Evolutionary conservation across 139 green algal genomes (phyloP), one percentile per base, ranked within the genome.

Genomic region (Chlamydomonas sphaeroides): DNA sequence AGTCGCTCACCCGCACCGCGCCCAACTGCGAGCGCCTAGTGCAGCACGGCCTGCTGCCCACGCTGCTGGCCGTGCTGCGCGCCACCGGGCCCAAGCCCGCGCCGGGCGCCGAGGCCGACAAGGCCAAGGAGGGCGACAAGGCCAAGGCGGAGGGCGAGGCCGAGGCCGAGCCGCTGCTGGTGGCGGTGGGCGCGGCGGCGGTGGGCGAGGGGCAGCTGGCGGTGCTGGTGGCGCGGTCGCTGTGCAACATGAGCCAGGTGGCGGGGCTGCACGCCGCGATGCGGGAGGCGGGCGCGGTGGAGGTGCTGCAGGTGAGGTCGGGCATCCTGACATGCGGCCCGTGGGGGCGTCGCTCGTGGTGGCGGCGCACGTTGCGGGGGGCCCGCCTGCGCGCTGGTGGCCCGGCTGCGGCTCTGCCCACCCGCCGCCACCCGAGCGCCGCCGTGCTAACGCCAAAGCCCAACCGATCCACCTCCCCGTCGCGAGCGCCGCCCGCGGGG

Each of bases 41-140:
- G 39, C 74, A 80, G 61, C 74, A 80, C 59, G 74, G 74, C 5
- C 59, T 80, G 74, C 74, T 80, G 59, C 59, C 74, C 39, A 71
- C 74, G 74, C 74, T 80, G 56, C 74, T 80, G 17, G n/a, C 14
- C 3, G 74, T 80, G 39, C 41, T 80, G 41, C 57, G 74, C 0
- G 53, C 11, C 30, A 70, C 57, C 39, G n/a, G n/a, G n/a, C n/a
- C n/a, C n/a, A n/a, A n/a, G n/a, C n/a, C n/a, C n/a, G n/a, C n/a
- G n/a, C n/a, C n/a, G n/a, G n/a, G n/a, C n/a, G 45, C 45, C 45
- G 63, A 6, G 33, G 63, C n/a, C n/a, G n/a, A 18, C 30, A n/a
- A 30, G n/a, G 21, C 8, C 30, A n/a, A 30, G 18, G 21, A 65
- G 59, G 59, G 11, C 28, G 59, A 6, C 11, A 36, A 65, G 59